Percentiles rank a stretch among this genome's conserved stretches.
Evolutionary conservation across 192 early-diverging fungal genomes (phyloP).

Genomic region (Paraglomus occultum): DNA sequence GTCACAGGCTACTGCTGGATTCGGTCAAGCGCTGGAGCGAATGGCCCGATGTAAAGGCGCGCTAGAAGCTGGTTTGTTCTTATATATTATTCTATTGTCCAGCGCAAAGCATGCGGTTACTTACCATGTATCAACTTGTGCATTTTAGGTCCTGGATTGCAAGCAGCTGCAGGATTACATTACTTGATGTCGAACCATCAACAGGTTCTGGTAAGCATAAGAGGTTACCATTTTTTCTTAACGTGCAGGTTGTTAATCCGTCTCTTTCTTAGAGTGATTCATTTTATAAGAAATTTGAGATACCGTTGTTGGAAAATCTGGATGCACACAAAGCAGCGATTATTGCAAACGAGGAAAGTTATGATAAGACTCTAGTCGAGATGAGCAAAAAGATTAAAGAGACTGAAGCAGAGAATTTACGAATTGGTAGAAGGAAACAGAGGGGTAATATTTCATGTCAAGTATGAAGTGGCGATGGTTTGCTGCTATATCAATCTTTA

Average conservation of each 20-base stretch:
- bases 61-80: conserved; percentile 31
- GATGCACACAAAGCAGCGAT: conserved; percentile 45
- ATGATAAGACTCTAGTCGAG: conserved; percentile 40
- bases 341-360: conserved; percentile 42
- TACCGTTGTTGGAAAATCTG: conserved; percentile 44
- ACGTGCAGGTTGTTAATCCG: too few species aligned
- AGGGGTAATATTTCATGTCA: conserved; percentile 33
- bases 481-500: not conserved
- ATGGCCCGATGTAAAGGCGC: conserved; percentile 47
- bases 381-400: conserved; percentile 50
- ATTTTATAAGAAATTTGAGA: conserved; percentile 47
- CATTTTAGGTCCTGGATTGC: conserved; percentile 42
- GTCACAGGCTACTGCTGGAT: conserved; percentile 45
- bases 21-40: conserved; percentile 47
- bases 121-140: not conserved
- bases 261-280: conserved; percentile 36
- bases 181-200: conserved; percentile 54
- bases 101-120: too few species aligned
- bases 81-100: not conserved
- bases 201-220: conserved; percentile 45
- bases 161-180: conserved; percentile 51
- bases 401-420: conserved; percentile 45
- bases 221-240: not conserved
- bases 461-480: too few species aligned
- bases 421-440: conserved; percentile 43